phyloP scores from a whole-genome alignment of 2,329 filamentous ascomycete genomes.

The Decorospora gaudefroyi region DNA sequence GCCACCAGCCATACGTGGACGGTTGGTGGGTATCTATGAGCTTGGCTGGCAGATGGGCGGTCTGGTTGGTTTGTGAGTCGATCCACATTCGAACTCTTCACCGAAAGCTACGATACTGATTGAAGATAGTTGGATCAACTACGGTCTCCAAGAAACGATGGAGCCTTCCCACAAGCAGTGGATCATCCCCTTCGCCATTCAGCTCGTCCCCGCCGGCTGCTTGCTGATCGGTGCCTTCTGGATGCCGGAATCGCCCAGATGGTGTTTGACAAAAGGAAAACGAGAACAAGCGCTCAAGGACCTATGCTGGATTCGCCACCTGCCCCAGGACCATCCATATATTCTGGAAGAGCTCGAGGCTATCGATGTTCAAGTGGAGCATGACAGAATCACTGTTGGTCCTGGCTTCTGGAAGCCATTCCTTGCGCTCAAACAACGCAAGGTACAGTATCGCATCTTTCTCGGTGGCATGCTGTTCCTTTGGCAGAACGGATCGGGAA shows the following conservation, averaged over 20 bases:
- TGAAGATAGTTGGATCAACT: slow-evolving; percentile 46
- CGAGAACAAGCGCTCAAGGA: slow-evolving; percentile 51
- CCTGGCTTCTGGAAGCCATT: slow-evolving; percentile 70
- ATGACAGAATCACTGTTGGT: slow-evolving; percentile 66
- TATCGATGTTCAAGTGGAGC: slow-evolving; percentile 71
- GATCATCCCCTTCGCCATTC: slow-evolving; percentile 61
- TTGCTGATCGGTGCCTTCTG: slow-evolving; percentile 54
- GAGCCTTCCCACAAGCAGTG: slow-evolving; percentile 52
- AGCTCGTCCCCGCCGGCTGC: slow-evolving; percentile 68
- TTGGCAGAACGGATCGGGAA: slow-evolving; percentile 76
- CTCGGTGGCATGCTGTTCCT: slow-evolving; percentile 77
- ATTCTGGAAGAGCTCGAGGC: slow-evolving; percentile 73
- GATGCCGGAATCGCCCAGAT: slow-evolving; percentile 52
- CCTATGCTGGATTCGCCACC: slow-evolving; percentile 67
- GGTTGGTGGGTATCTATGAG: slow-evolving; percentile 56
- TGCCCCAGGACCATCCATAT: slow-evolving; percentile 63
- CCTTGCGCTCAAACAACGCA: slow-evolving; percentile 44
- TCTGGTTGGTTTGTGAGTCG: slow-evolving; percentile 39
- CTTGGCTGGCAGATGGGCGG: slow-evolving; percentile 57
- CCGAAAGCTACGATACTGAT: slow-evolving; percentile 48
- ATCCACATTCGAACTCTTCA: slow-evolving; percentile 37
- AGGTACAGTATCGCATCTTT: slow-evolving; percentile 72
- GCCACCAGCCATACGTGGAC: slow-evolving; percentile 62
- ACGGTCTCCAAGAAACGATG: slow-evolving; percentile 53
- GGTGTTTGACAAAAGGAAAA: slow-evolving; percentile 50